Percentiles rank a stretch among this genome's conserved stretches.
phyloP scores from a whole-genome alignment of 2,329 filamentous ascomycete species.

The Apiospora koreana region DNA sequence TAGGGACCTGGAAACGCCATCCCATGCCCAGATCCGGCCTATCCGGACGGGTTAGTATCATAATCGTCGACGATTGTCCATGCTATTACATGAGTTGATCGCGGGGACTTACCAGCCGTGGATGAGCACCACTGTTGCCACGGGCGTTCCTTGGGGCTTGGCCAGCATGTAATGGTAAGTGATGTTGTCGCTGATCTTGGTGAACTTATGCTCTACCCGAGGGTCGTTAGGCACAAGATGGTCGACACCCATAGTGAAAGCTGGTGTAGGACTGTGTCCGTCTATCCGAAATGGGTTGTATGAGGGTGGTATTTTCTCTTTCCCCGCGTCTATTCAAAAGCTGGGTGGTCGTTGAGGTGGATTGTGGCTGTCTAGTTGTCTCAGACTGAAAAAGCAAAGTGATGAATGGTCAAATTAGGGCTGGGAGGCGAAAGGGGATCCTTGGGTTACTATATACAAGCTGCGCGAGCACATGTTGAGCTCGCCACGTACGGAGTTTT shows the following conservation, averaged over 20 bases:
- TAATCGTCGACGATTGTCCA: not conserved
- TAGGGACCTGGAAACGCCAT: slow-evolving; percentile 29
- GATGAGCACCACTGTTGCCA: slow-evolving; percentile 22
- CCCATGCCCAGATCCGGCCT: slow-evolving; percentile 20
- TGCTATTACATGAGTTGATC: not conserved
- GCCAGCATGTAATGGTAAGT: slow-evolving; percentile 19
- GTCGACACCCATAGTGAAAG: slow-evolving; percentile 2
- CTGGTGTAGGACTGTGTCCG: not conserved
- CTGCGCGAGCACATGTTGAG: not conserved
- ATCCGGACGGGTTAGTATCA: not conserved
- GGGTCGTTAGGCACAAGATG: slow-evolving; percentile 66
- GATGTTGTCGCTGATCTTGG: slow-evolving; percentile 64
- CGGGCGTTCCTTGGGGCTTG: slow-evolving; percentile 14
- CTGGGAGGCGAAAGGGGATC: not conserved
- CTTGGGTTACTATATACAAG: not conserved
- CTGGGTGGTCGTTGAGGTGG: not conserved
- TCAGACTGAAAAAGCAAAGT: not conserved
- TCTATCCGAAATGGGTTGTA: not conserved
- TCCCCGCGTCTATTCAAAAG: not conserved
- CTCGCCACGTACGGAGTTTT: not conserved
- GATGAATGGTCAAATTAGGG: not conserved
- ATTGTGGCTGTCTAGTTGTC: not conserved
- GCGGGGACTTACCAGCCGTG: slow-evolving; percentile 18
- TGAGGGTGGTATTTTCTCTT: not conserved
- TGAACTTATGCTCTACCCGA: slow-evolving; percentile 64